Base-by-base conservation (phyloP, 345 rosid genomes). In the Lumnitzera littorea region DNA sequence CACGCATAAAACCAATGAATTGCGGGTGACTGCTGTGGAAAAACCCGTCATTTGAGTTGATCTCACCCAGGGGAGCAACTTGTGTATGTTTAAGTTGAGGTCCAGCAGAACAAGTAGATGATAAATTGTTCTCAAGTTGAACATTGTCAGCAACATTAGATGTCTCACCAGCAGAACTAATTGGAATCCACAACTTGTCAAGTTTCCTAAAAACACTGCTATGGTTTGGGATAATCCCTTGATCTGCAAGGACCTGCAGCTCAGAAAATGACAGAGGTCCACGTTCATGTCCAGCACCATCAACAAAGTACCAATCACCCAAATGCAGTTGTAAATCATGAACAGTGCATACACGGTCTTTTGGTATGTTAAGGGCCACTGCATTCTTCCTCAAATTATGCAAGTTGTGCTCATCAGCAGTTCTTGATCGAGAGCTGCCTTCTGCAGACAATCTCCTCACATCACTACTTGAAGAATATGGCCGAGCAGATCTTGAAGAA, bases 291-390 rank as follows among this genome's bases (percentile, higher is more conserved):
- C 99, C 99, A 60, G 89, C 72, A 56, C 96, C 95, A 78, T 95
- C 97, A 79, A 84, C 71, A 75, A 83, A 91, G 74, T 81, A 95
- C 99, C 99, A 95, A 55, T 95, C 95, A 69, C 99, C 99, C 73
- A 86, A 74, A 70, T 88, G 91, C 80, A 95, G 71, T 63, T 83
- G 91, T 70, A 95, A 70, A 68, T 95, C 95, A 54, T 83, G 82
- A 50, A 72, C 79, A 24, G 88, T 64, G 59, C 78, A 83, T 63
- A 95, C 73, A 50, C 76, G 82, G 70, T 85, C 95, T 70, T 70
- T 91, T 31, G 85, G 92, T 46, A 77, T 76, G 57, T 25, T 79
- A 54, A 82, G 65, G 60, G 82, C 63, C 69, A 82, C 58, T 51
- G 41, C 64, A 10, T 77, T 50, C 78, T 78, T 86, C 76, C 81